Conservation (phyloP, 2,329 filamentous ascomycete genomes). For the Blastomyces gilchristii region DNA sequence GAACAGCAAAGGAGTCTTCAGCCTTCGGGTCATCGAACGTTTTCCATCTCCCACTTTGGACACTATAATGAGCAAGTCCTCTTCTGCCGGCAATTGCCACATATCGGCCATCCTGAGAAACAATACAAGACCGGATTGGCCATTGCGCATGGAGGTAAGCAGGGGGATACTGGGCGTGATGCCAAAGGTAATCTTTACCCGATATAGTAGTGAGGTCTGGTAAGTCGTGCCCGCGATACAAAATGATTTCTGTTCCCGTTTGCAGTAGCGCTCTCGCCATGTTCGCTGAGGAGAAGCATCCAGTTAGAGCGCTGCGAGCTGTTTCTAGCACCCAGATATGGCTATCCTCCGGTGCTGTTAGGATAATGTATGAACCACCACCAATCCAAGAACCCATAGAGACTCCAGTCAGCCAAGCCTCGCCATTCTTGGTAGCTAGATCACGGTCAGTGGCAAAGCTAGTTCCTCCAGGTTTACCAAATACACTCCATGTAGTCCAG, state of each 20-base stretch:
- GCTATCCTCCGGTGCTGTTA: conserved; percentile 61
- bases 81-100: conserved; percentile 89
- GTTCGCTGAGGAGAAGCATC: conserved; percentile 85
- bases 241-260: conserved; percentile 76
- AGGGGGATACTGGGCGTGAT: conserved; percentile 75
- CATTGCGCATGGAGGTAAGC: conserved; percentile 83
- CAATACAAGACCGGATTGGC: conserved; percentile 78
- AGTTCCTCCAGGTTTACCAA: conserved; percentile 76
- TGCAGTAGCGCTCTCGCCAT: conserved; percentile 81
- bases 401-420: conserved; percentile 76
- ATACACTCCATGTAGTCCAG: conserved; percentile 96
- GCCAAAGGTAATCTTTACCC: conserved; percentile 88
- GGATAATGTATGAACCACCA: conserved; percentile 72
- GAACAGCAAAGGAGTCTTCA: conserved; percentile 84
- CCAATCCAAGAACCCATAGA: conserved; percentile 75
- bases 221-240: conserved; percentile 88
- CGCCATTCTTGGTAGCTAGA: conserved; percentile 57
- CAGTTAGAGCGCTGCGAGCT: conserved; percentile 83
- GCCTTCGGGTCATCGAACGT: conserved; percentile 71
- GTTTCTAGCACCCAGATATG: conserved; percentile 82
- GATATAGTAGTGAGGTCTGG: conserved; percentile 86
- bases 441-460: conserved; percentile 64
- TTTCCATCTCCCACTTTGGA: conserved; percentile 91
- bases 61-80: conserved; percentile 89
- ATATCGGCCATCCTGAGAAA: conserved; percentile 87